phyloP scores from a whole-genome alignment of 148 eudicot species.

The Pouteria glomerata region DNA sequence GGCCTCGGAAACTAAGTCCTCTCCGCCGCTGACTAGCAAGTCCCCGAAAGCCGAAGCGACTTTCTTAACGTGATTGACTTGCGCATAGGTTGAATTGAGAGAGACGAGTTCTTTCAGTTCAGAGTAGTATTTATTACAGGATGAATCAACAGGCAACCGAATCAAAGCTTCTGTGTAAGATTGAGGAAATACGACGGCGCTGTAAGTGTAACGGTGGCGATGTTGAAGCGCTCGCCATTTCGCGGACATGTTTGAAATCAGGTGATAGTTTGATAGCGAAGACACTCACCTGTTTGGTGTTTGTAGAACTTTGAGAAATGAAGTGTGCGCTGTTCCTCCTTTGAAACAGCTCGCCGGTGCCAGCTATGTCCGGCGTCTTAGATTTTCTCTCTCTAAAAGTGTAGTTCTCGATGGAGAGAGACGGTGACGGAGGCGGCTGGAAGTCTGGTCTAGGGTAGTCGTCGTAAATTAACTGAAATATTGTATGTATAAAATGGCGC shows the following conservation, averaged over 20 bases:
- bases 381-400: neutral
- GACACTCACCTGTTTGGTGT: neutral
- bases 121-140: constrained; percentile 19
- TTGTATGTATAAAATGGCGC: neutral
- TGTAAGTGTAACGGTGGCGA: constrained; percentile 93
- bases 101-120: constrained; percentile 41
- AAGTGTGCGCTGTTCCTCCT: too few relatives aligned
- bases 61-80: constrained; percentile 61
- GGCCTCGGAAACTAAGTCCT: constrained; percentile 28
- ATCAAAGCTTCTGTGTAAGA: constrained; percentile 39
- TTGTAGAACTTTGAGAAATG: neutral
- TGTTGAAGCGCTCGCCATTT: constrained; percentile 97
- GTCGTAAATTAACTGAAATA: neutral
- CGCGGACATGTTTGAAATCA: constrained; percentile 56
- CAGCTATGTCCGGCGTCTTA: neutral
- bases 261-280: neutral
- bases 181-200: constrained; percentile 65
- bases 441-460: neutral
- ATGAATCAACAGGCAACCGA: constrained; percentile 26
- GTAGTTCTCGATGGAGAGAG: neutral
- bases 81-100: constrained; percentile 71
- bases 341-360: neutral
- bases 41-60: constrained; percentile 53
- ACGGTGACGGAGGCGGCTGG: neutral
- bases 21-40: constrained; percentile 30